Base-by-base conservation (phyloP, 257 asterid genomes). In the Lithospermum erythrorhizon region DNA sequence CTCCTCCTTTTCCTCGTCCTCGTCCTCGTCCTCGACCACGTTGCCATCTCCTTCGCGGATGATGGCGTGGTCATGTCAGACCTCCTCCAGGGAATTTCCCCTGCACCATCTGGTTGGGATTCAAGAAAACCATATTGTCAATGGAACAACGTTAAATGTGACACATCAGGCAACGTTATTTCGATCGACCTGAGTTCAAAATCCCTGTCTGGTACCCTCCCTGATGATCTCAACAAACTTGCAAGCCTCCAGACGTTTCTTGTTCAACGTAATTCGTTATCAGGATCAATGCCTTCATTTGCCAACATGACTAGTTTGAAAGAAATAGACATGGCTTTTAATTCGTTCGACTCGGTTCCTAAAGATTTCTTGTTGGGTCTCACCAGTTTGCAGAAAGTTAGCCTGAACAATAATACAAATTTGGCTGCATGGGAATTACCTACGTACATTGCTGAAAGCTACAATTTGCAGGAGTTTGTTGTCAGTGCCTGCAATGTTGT, bases 381-480 rank as follows among this genome's bases (percentile, higher is more conserved):
- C 45, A 45, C 78, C 0, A 78, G 66, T 64, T 82, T 90, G 35
- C 80, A 61, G 64, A 29, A 53, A 15, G 55, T 85, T 60, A 85
- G 91, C 57, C 62, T 90, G 3, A 74, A 77, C 56, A 81, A 82
- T 1, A 89, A 89, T 25, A 0, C 15, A 2, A 27, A 67, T 0
- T 79, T 90, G 25, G n/a, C 63, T 47, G 58, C 85, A 3, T 90
- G 98, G 98, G 68, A 78, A 32, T 80, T 90, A 62, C 98, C 96
- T 7, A 0, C 55, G 18, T 77, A 85, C 54, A 57, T 83, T 54
- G 69, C 79, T 19, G 76, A 70, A 19, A 82, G 95, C 54, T 21
- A 76, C 1, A 85, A 73, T 79, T 84, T 90, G 2, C 89, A 62
- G 9, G 47, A 35, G 1, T 58, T 87, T 58, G 73, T 55, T 11